phyloP scores from a whole-genome alignment of 139 green algal genomes.

The Pedinophyceae sp. region DNA sequence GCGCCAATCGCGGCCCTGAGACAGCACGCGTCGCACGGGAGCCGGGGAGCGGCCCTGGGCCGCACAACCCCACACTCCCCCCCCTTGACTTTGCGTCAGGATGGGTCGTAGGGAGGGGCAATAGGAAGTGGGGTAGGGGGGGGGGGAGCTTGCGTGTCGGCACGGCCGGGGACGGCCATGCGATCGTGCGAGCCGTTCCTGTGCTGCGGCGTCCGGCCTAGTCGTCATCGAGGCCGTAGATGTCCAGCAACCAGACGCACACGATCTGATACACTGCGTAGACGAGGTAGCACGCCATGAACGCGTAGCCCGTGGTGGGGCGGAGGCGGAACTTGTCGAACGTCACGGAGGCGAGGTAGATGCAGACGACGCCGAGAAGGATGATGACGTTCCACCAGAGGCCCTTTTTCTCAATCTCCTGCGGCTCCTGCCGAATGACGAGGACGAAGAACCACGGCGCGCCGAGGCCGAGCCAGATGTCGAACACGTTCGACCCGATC shows the following conservation, averaged over 20 bases:
- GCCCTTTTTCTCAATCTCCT: conserved; percentile 8
- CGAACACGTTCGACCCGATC: conserved; percentile 25
- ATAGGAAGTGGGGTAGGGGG: too few species aligned
- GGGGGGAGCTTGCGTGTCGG: too few species aligned
- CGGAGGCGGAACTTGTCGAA: conserved; percentile 3
- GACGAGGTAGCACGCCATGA: conserved; percentile 4
- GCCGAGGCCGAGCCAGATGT: conserved; percentile 29
- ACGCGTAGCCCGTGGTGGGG: background rate
- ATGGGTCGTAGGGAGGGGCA: too few species aligned
- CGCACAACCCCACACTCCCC: too few species aligned
- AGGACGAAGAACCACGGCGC: conserved; percentile 22
- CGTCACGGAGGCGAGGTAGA: conserved; percentile 12
- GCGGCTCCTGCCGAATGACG: conserved; percentile 1
- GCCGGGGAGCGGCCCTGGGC: too few species aligned
- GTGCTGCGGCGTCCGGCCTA: too few species aligned
- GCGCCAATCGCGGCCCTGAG: too few species aligned
- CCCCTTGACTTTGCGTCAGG: too few species aligned
- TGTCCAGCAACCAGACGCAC: conserved; percentile 7
- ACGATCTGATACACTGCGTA: conserved; percentile 14
- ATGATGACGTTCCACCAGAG: conserved; percentile 18
- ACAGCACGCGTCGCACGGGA: too few species aligned
- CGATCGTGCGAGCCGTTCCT: too few species aligned
- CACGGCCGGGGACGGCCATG: too few species aligned
- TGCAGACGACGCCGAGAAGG: conserved; percentile 14
- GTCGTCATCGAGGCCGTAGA: too few species aligned